phyloP scores from a whole-genome alignment of 257 asterid genomes.

The Apocynum venetum region DNA sequence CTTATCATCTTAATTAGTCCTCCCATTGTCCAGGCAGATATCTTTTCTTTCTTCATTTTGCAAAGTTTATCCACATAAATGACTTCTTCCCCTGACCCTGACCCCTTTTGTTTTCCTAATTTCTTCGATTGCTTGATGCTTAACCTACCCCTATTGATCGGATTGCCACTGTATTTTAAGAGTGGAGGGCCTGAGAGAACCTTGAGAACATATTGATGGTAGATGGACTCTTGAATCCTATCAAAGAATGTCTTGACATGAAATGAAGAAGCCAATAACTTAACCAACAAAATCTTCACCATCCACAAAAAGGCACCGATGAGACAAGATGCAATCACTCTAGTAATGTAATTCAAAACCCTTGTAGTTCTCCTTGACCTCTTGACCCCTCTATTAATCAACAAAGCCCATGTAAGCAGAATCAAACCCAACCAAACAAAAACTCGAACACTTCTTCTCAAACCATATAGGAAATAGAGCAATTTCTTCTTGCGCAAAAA shows the following conservation, averaged over 20 bases:
- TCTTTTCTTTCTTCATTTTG: conserved; percentile 53
- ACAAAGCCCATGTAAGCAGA: conserved; percentile 56
- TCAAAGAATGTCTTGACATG: conserved; percentile 71
- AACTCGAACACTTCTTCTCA: conserved; percentile 54
- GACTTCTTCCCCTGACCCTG: conserved; percentile 37
- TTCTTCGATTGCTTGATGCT: conserved; percentile 33
- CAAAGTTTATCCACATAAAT: conserved; percentile 70
- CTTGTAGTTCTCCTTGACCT: conserved; percentile 28
- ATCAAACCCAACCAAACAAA: conserved; percentile 58
- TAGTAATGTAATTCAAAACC: conserved; percentile 44
- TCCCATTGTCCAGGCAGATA: conserved; percentile 78
- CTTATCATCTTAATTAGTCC: conserved; percentile 57
- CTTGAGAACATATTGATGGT: conserved; percentile 73
- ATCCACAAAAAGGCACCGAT: conserved; percentile 69
- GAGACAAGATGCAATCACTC: conserved; percentile 53
- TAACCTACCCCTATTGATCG: conserved; percentile 31
- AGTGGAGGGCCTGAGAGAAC: conserved; percentile 47
- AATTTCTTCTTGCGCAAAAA: conserved; percentile 61
- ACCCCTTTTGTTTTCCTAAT: conserved; percentile 27
- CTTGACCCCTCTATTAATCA: conserved; percentile 40
- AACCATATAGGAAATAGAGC: conserved; percentile 50
- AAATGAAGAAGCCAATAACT: conserved; percentile 57
- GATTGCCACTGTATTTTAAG: conserved; percentile 11
- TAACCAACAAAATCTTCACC: conserved; percentile 56
- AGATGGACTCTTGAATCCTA: conserved; percentile 70